Base-by-base conservation (phyloP, 805 yeast genomes). In the Jamesozyma hellenica region DNA sequence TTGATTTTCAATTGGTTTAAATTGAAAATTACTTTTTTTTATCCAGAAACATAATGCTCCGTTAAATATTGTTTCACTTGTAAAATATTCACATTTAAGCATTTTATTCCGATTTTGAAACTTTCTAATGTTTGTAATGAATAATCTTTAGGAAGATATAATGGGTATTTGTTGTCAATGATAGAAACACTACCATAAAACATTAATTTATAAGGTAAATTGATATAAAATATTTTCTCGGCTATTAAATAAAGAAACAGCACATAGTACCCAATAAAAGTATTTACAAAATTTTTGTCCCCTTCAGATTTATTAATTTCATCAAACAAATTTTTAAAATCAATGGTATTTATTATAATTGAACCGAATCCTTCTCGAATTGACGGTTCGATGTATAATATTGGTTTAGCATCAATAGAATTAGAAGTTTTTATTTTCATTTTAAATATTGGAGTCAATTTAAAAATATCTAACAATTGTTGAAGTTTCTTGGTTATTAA, bases 1-100 rank as follows among this genome's bases (percentile, higher is more conserved):
- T 77, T 36, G 86, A 82, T 50, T 51, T 56, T 29, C 83, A 78
- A 53, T 49, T 56, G 9, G 55, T 34, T 10, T 79, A 42, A 37
- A 35, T 14, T 6, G 14, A 15, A 19, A 4, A 19, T 32, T 32
- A 34, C 4, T 16, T 31, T 14, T 14, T n/a, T 11, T 30, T 29
- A 18, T 7, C 25, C 3, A 4, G 25, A 31, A 14, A 28, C 8
- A 18, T 26, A 66, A 54, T 15, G 82, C 79, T 28, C 52, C 53
- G 41, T 51, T 51, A 57, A 43, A 46, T 49, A 54, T 45, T 55
- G 58, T 19, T 42, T 55, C 19, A 53, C 30, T 40, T 58, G 63
- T 35, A 46, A 35, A 23, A 58, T 43, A 39, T 58, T 41, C 16
- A 34, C 41, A 41, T 56, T 55, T 23, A 56, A 49, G 15, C 37